Base-by-base conservation (phyloP, 2,329 filamentous ascomycete species). In the Stagonosporopsis chrysanthemi region DNA sequence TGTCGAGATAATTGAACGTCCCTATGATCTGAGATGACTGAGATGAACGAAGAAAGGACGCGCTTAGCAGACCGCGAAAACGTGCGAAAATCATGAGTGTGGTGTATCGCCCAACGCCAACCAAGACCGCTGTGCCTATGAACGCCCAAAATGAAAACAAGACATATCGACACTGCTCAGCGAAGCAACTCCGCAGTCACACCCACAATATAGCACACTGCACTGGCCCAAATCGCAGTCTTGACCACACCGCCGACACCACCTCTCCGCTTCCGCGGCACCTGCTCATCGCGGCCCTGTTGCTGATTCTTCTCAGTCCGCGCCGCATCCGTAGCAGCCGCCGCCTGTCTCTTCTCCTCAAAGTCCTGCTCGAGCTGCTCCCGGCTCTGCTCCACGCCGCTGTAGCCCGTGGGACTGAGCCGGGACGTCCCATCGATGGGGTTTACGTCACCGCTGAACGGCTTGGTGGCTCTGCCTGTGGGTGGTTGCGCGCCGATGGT, bases 351-450 rank as follows among this genome's bases (percentile, higher is more conserved):
- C 47, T 68, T 58, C 35, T 73, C 65, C 29, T 67, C 58, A 41
- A 71, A 72, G 4, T 57, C 15, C 59, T 60, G 17, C 15, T 70
- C 70, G 1, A 66, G 52, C 33, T 68, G 65, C 38, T 69, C 66
- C 9, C 46, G 58, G 11, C 50, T 61, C 31, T 71, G 67, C 22
- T 64, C 63, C 7, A 69, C 65, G 4, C 71, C 68, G 14, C 70
- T 71, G 53, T 71, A 75, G n/a, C 72, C 73, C 1, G 72, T 75
- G 4, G 72, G 73, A 15, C 62, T 68, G 24, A 58, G 50, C 1
- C 70, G 65, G 1, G 71, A 64, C 0, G 73, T 77, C 17, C 73
- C 74, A 36, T 77, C 74, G 14, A 77, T 68, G 2, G 73, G 74
- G n/a, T 76, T 77, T 1, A 73, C 61, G 2, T 48, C 31, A 15